A percentile compares a stretch with the other conserved stretches of the same genome.
These are phyloP conservation scores for Leucosporidium yakuticum DNA, from an alignment of 768 basidiomycete species.

Conservation along the genomic window DNA sequence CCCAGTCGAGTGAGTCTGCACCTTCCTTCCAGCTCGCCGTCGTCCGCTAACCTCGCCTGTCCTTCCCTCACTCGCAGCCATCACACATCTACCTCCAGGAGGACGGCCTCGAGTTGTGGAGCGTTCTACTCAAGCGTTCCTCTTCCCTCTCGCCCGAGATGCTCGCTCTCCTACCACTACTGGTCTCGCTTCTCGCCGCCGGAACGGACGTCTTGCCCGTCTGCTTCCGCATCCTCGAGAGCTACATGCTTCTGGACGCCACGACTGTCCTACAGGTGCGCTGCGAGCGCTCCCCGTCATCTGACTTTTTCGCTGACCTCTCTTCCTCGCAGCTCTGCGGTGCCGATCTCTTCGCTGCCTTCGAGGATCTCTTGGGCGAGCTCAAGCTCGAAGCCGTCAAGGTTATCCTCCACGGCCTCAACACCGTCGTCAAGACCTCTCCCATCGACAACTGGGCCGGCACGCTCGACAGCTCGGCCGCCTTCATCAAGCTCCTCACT, in stretches of 20 bases:
- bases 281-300: conserved; percentile 1
- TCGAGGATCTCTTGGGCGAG: conserved; percentile 52
- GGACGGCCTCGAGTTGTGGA: conserved; percentile 73
- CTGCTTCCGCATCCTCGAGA: conserved; percentile 62
- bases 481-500: conserved; percentile 62
- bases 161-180: conserved; percentile 59
- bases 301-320: neutral
- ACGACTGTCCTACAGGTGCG: conserved; percentile 58
- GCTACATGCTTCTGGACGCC: conserved; percentile 71
- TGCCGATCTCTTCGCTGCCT: conserved; percentile 46
- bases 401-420: conserved; percentile 54
- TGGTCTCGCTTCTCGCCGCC: conserved; percentile 54
- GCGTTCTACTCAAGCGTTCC: conserved; percentile 38
- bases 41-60: neutral
- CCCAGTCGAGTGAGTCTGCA: conserved; percentile 48
- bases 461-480: conserved; percentile 64
- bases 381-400: conserved; percentile 49
- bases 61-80: conserved; percentile 1
- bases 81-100: conserved; percentile 54
- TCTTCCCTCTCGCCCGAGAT: conserved; percentile 49
- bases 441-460: conserved; percentile 65
- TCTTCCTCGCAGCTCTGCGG: conserved; percentile 9
- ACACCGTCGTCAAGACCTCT: conserved; percentile 58
- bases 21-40: neutral
- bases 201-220: conserved; percentile 72